A percentile compares a stretch with the other conserved stretches of the same genome.
Conservation (phyloP, 345 rosid species). For the Citrus maxima region DNA sequence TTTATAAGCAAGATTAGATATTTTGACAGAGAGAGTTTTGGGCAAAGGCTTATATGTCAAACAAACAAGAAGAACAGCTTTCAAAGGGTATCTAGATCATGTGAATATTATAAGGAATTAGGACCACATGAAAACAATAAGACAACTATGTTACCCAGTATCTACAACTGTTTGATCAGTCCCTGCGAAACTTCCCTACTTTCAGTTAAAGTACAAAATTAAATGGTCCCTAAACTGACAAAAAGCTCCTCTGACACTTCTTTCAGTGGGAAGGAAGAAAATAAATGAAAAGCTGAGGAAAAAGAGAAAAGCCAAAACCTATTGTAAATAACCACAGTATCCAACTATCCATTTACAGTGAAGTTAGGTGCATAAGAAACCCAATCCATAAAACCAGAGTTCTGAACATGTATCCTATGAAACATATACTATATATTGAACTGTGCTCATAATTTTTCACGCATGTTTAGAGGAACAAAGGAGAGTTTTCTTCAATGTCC, state of each 20-base stretch:
- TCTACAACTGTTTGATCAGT: slow-evolving; percentile 26
- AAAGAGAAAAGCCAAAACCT: neutral
- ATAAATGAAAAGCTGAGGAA: neutral
- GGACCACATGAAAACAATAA: slow-evolving; percentile 33
- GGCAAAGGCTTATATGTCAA: neutral
- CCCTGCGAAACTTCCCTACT: slow-evolving; percentile 37
- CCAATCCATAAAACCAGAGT: neutral
- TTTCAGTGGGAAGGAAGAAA: slow-evolving; percentile 10
- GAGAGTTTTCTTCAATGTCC: neutral
- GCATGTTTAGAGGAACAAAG: neutral
- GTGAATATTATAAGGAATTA: neutral
- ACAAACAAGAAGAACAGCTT: slow-evolving; percentile 1
- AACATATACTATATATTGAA: neutral
- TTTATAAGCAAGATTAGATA: neutral
- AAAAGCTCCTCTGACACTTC: slow-evolving; percentile 20
- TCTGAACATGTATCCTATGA: neutral
- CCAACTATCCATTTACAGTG: neutral
- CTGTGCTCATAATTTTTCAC: neutral
- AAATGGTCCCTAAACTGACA: slow-evolving; percentile 34
- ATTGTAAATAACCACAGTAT: neutral
- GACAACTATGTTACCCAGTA: slow-evolving; percentile 15
- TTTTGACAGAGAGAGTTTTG: too few relatives aligned
- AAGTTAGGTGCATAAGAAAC: neutral
- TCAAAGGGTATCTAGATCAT: slow-evolving; percentile 2
- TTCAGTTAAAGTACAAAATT: slow-evolving; percentile 22